Evolutionary conservation across 768 basidiomycete species (phyloP), one percentile per base, ranked within the genome.

Genomic region (Leccinum longicurvipes): DNA sequence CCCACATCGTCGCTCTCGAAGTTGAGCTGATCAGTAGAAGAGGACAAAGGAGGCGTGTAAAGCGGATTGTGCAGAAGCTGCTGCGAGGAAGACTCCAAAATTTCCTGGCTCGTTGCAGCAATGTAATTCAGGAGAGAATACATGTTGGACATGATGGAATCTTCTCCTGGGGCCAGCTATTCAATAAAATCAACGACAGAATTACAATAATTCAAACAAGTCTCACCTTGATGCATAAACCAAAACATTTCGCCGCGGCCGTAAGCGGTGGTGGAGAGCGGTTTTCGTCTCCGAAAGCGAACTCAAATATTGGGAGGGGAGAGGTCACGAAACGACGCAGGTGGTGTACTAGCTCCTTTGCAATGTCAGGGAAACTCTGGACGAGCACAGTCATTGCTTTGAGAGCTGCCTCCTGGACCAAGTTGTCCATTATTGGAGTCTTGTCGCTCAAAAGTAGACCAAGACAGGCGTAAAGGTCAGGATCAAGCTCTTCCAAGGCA

Each of bases 61-160:
- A 79, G 70, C 3, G 77, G 74, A 54, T 77, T 73, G 39, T 73
- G 74, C 50, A 74, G 66, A 55, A 77, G 55, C 50, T 80, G 76
- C 9, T 78, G 70, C 36, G 73, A 77, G 3, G 80, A 75, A 48
- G 66, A 73, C 49, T 88, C 87, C 32, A 79, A 79, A 31, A 83
- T 80, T 47, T 90, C 89, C 66, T 89, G 90, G 75, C 85, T 87
- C 3, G 91, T 86, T 4, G 89, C 85, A 2, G 91, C 85, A 56
- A 98, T 87, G 69, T 91, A 89, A 68, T 98, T 98, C 57, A 98
- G 79, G 12, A 98, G 81, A 5, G 96, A 97, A 70, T 98, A 98
- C 85, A 98, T 89, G 62, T 94, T 92, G 4, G 95, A 98, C 82
- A 94, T 87, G 67, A 91, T 81, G 34, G 93, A 80, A 66, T 94